Evolutionary conservation across 2,329 filamentous ascomycete species (phyloP).

Genomic region (Ophiostoma sp.): DNA sequence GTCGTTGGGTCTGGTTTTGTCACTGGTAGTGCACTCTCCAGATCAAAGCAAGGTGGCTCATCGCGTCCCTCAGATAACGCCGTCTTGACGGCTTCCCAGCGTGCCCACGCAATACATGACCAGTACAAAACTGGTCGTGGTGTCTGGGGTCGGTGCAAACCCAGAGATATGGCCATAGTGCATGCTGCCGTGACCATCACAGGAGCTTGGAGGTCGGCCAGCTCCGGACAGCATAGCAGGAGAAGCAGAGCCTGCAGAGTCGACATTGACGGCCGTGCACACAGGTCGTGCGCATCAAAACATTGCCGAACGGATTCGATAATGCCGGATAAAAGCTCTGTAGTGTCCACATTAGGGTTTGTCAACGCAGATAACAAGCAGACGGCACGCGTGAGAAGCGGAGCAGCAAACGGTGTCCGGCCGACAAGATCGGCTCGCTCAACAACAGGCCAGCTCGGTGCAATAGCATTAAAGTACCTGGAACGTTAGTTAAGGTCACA

Average conservation of each 20-base stretch:
- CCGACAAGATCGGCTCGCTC: neutral
- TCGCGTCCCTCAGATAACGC: neutral
- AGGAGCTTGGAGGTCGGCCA: neutral
- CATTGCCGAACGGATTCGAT: neutral
- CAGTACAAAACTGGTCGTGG: neutral
- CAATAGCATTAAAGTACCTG: constrained; percentile 4
- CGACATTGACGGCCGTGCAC: neutral
- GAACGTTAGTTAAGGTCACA: neutral
- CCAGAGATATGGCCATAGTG: neutral
- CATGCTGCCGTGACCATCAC: neutral
- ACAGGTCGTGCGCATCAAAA: neutral
- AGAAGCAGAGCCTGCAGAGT: neutral
- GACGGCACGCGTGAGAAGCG: neutral
- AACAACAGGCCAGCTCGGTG: neutral
- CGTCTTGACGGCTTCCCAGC: neutral
- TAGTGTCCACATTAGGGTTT: neutral
- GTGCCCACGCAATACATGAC: neutral
- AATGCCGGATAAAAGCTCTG: neutral
- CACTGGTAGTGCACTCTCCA: neutral
- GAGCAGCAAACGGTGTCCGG: neutral
- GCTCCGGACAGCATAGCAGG: neutral
- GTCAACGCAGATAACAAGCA: neutral
- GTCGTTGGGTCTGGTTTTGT: neutral
- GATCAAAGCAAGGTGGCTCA: neutral
- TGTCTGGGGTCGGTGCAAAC: neutral